Conservation (phyloP, 768 basidiomycete genomes). For the Tulasnella sp. region DNA sequence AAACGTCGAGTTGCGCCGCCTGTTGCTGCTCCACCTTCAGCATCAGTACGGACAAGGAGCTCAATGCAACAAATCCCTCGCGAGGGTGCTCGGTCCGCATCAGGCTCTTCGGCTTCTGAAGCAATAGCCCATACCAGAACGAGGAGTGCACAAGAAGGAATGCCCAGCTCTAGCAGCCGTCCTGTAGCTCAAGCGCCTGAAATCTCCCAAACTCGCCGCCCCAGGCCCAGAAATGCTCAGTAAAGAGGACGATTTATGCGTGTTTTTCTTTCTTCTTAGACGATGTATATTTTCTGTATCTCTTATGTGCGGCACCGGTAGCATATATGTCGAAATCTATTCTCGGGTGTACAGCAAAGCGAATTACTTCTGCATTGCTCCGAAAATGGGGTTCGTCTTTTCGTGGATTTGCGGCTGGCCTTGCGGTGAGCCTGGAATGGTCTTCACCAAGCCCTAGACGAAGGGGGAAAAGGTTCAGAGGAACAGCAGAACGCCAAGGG, state of each 20-base stretch:
- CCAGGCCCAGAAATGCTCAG: background rate
- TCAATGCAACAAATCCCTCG: background rate
- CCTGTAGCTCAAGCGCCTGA: background rate
- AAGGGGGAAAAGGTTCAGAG: background rate
- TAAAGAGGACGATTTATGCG: background rate
- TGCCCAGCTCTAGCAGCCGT: background rate
- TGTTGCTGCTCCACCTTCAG: background rate
- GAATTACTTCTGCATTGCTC: slow-evolving; percentile 71
- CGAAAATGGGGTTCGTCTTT: slow-evolving; percentile 77
- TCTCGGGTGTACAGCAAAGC: background rate
- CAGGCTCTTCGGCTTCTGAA: background rate
- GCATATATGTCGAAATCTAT: slow-evolving; percentile 1
- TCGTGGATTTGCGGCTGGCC: slow-evolving; percentile 86
- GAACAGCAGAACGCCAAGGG: background rate
- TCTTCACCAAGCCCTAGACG: slow-evolving; percentile 78
- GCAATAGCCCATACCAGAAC: background rate
- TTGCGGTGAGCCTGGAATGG: slow-evolving; percentile 81
- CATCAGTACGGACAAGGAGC: background rate
- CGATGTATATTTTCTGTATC: background rate
- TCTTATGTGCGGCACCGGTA: background rate
- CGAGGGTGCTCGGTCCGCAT: background rate
- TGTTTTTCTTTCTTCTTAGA: background rate
- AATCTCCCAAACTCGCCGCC: background rate
- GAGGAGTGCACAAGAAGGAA: background rate
- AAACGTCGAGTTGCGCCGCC: slow-evolving; percentile 8